phyloP scores from a whole-genome alignment of 2,329 filamentous ascomycete genomes.

The Hymenoscyphus infarciens region DNA sequence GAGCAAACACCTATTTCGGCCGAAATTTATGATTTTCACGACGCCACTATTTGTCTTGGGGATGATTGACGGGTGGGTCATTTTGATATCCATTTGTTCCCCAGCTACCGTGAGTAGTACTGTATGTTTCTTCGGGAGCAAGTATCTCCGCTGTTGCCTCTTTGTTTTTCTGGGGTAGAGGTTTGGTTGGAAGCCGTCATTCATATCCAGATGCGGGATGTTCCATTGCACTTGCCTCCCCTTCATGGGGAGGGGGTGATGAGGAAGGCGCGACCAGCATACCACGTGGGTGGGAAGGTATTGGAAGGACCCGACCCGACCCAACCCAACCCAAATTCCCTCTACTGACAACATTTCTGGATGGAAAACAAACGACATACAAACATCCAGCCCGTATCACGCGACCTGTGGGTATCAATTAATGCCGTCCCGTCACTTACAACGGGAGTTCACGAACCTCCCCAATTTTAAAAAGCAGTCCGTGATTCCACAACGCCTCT shows the following conservation, averaged over 20 bases:
- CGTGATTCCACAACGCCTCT: neutral
- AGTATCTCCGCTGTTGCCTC: neutral
- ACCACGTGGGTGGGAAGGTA: no score
- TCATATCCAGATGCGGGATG: neutral
- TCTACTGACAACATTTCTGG: neutral
- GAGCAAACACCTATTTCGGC: neutral
- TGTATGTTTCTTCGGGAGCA: neutral
- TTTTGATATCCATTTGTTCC: no score
- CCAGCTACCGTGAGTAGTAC: no score
- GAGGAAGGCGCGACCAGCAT: neutral
- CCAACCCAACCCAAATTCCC: no score
- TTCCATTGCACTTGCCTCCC: no score
- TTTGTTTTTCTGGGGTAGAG: neutral
- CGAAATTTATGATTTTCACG: neutral
- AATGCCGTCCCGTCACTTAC: no score
- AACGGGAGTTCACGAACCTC: neutral
- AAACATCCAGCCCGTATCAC: neutral
- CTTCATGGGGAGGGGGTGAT: no score
- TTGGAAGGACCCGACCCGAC: no score
- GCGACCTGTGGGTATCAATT: neutral
- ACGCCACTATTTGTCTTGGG: no score
- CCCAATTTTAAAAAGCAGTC: neutral
- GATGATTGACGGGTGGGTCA: no score
- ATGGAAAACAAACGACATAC: neutral
- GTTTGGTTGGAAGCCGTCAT: neutral